These are phyloP conservation scores for Meredithiella fracta DNA, from an alignment of 2,329 filamentous ascomycete genomes.

Conservation along the genomic window DNA sequence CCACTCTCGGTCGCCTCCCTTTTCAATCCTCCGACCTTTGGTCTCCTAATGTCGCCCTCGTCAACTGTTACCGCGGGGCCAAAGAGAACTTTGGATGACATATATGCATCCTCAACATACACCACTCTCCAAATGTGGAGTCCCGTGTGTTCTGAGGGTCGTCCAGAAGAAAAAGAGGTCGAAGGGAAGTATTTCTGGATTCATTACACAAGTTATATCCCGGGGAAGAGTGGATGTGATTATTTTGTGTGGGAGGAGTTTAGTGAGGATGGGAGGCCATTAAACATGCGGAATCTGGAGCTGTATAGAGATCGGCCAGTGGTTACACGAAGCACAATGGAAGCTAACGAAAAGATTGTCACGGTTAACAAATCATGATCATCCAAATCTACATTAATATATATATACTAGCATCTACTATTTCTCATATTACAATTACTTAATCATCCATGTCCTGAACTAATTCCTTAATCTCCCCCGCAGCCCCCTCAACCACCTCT, in stretches of 20 bases:
- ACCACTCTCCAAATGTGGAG: constrained; percentile 58
- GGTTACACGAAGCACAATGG: not conserved
- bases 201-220: constrained; percentile 63
- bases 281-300: constrained; percentile 2
- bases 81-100: constrained; percentile 73
- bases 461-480: constrained; percentile 47
- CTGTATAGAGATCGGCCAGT: not conserved
- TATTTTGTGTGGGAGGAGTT: constrained; percentile 82
- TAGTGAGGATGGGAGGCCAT: constrained; percentile 67
- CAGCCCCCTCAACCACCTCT: constrained; percentile 28
- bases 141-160: constrained; percentile 54
- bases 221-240: constrained; percentile 50
- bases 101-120: constrained; percentile 62
- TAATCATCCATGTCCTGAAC: constrained; percentile 40
- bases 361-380: not conserved
- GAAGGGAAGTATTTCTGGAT: constrained; percentile 77
- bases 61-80: constrained; percentile 80
- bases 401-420: not conserved
- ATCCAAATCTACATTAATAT: not conserved
- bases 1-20: constrained; percentile 52
- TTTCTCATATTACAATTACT: not conserved
- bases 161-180: constrained; percentile 66
- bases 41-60: constrained; percentile 79
- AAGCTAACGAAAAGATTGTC: not conserved
- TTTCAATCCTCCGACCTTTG: constrained; percentile 60